phyloP scores from a whole-genome alignment of 164 flowering plant genomes.

The Tetrastigma voinierianum region DNA sequence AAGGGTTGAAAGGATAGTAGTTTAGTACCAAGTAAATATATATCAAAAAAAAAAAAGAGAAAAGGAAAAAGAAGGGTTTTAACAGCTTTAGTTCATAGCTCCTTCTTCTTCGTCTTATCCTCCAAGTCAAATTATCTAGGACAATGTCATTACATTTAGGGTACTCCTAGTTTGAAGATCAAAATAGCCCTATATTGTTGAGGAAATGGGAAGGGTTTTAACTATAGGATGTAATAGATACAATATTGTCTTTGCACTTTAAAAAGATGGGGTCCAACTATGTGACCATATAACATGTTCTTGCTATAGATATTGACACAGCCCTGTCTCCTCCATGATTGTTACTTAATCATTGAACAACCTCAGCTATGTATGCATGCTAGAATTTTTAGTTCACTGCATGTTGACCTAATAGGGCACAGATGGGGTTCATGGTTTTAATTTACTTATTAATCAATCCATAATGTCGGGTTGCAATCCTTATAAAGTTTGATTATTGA shows the following conservation, averaged over 20 bases:
- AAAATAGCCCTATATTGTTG: neutral
- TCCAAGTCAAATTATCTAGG: no score
- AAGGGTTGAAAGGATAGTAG: no score
- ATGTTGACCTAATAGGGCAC: slow-evolving; percentile 1
- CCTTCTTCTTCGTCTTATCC: no score
- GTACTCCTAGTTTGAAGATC: neutral
- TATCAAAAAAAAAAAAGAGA: no score
- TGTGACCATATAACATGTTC: slow-evolving; percentile 5
- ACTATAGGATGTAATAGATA: no score
- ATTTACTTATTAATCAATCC: neutral
- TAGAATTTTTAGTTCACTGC: neutral
- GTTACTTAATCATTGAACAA: neutral
- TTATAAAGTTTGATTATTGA: neutral
- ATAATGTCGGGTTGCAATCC: no score
- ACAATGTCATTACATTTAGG: no score
- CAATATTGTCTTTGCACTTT: neutral
- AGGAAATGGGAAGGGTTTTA: neutral
- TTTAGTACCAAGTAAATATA: no score
- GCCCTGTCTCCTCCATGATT: slow-evolving; percentile 4
- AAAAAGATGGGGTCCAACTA: neutral
- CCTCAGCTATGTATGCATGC: neutral
- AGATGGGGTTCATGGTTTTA: neutral
- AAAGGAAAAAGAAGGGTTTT: no score
- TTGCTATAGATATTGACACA: neutral
- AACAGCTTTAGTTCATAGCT: no score